These are phyloP conservation scores for Dacryopinax spathularia DNA, from an alignment of 768 basidiomycete species.

Conservation along the genomic window DNA sequence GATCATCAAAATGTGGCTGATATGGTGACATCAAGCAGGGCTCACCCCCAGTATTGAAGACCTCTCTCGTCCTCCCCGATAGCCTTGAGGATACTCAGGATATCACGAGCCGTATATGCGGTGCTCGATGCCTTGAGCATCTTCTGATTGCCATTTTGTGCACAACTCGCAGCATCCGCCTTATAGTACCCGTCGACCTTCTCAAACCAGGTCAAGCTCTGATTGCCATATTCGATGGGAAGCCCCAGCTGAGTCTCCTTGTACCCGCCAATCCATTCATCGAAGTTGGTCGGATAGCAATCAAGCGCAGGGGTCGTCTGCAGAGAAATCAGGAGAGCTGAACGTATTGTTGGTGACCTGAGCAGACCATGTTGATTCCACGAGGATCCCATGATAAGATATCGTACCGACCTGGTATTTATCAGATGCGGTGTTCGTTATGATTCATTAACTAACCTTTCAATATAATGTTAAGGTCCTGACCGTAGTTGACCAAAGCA, in stretches of 20 bases:
- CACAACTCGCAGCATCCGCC: background rate
- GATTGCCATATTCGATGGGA: background rate
- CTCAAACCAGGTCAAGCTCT: background rate
- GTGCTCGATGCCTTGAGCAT: background rate
- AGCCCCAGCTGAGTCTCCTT: background rate
- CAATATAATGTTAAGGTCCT: background rate
- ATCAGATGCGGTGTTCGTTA: too few species aligned
- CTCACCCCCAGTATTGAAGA: background rate
- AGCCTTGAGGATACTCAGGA: background rate
- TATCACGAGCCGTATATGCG: background rate
- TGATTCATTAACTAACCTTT: background rate
- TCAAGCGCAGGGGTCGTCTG: background rate
- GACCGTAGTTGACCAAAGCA: background rate
- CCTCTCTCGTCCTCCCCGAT: background rate
- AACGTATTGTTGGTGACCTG: too few species aligned
- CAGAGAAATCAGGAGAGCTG: too few species aligned
- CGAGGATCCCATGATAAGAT: background rate
- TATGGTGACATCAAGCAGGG: background rate
- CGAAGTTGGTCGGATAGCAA: background rate
- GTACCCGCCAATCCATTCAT: background rate
- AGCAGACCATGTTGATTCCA: background rate
- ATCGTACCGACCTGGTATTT: background rate
- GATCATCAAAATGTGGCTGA: background rate
- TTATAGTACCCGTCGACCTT: background rate
- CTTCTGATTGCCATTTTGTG: background rate